phyloP scores from a whole-genome alignment of 805 yeast genomes.

The Myxozyma kluyveri region DNA sequence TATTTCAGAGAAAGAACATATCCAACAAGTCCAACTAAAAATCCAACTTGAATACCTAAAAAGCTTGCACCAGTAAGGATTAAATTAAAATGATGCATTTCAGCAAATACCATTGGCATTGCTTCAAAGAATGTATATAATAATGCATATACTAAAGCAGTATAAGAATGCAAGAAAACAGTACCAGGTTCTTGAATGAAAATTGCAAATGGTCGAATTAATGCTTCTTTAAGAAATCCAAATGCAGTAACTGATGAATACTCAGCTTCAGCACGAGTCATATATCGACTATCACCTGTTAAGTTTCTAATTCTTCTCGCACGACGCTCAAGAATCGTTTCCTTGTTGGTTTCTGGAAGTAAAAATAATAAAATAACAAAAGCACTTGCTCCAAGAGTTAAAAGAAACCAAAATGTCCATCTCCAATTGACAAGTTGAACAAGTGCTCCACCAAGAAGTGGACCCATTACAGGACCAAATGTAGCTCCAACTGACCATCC shows the following conservation, averaged over 20 bases:
- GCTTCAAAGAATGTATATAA: constrained; percentile 60
- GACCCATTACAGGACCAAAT: constrained; percentile 56
- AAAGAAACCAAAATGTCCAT: constrained; percentile 34
- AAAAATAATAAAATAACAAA: constrained; percentile 42
- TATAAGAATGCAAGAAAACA: constrained; percentile 51
- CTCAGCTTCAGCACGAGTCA: constrained; percentile 37
- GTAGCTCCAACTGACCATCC: constrained; percentile 54
- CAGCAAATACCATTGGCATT: constrained; percentile 54
- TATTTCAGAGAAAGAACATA: constrained; percentile 1
- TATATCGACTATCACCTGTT: constrained; percentile 50
- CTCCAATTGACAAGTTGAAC: constrained; percentile 49
- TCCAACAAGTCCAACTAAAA: constrained; percentile 31
- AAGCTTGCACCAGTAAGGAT: constrained; percentile 51
- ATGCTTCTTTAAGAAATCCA: constrained; percentile 30
- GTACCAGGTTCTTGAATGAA: constrained; percentile 55
- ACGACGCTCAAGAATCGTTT: constrained; percentile 48
- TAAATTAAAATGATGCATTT: constrained; percentile 47
- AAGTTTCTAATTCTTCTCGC: constrained; percentile 48
- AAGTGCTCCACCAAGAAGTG: constrained; percentile 54
- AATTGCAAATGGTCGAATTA: constrained; percentile 46
- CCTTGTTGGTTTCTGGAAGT: constrained; percentile 52
- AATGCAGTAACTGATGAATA: background rate
- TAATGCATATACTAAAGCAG: constrained; percentile 53
- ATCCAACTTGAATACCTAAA: constrained; percentile 49
- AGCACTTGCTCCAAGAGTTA: constrained; percentile 42